phyloP scores from a whole-genome alignment of 2,329 filamentous ascomycete species.

The Fusarium armeniacum region DNA sequence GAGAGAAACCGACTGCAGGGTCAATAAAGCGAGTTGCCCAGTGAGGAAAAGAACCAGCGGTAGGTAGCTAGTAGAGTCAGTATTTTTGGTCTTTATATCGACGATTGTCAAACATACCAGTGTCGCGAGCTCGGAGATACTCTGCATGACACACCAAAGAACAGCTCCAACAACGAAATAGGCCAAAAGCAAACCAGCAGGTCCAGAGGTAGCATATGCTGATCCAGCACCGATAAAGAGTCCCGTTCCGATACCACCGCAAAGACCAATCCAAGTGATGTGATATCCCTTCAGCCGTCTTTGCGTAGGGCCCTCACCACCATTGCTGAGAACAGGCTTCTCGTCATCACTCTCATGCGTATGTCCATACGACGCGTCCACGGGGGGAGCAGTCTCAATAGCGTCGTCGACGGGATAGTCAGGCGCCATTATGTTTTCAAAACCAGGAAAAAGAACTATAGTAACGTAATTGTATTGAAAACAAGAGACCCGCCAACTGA shows the following conservation, averaged over 20 bases:
- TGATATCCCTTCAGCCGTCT: slow-evolving; percentile 44
- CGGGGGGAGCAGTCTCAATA: slow-evolving; percentile 25
- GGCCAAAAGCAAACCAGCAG: slow-evolving; percentile 44
- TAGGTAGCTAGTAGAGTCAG: slow-evolving; percentile 32
- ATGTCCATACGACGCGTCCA: background rate
- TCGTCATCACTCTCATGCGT: slow-evolving; percentile 14
- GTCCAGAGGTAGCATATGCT: slow-evolving; percentile 45
- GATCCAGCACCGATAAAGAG: slow-evolving; percentile 47
- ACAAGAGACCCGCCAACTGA: background rate
- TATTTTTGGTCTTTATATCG: fast-evolving
- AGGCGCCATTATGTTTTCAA: slow-evolving; percentile 14
- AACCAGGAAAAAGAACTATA: background rate
- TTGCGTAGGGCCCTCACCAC: slow-evolving; percentile 44
- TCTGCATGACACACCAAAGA: slow-evolving; percentile 48
- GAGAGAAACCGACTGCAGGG: slow-evolving; percentile 42
- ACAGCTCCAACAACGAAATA: slow-evolving; percentile 44
- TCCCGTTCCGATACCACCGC: slow-evolving; percentile 46
- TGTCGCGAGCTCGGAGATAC: slow-evolving; percentile 46
- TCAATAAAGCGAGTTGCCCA: slow-evolving; percentile 49
- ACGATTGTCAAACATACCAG: slow-evolving; percentile 18
- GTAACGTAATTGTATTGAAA: background rate
- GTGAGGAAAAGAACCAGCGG: slow-evolving; percentile 47
- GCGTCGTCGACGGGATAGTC: slow-evolving; percentile 7
- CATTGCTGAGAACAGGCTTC: slow-evolving; percentile 43
- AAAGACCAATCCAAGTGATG: slow-evolving; percentile 47